Base-by-base conservation (phyloP, 2,329 filamentous ascomycete genomes). In the Ophiocordyceps camponoti-leonardi region DNA sequence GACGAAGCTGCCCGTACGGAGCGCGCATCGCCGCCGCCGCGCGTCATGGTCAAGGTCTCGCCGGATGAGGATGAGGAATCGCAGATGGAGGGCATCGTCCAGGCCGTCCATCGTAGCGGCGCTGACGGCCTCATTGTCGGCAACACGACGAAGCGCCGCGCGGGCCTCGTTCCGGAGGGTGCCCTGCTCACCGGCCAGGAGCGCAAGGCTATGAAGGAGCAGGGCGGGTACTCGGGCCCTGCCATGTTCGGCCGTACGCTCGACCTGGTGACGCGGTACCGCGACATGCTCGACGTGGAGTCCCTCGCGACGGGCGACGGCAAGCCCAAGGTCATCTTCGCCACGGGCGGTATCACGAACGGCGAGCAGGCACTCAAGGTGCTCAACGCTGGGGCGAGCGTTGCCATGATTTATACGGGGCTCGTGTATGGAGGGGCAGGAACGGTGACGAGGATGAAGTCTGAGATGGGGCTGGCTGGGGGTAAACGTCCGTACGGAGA, bases 111-210 rank as follows among this genome's bases (percentile, higher is more conserved):
- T 69, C 70, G 71, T 52, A 86, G 84, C 49, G 88, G 88, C 7
- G 88, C 96, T 2, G 88, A 95, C 54, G 92, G 92, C 26, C 79
- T 98, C 33, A 95, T 98, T 50, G 90, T 98, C 4, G 92, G 90
- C 12, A 98, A 98, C 67, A 98, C 92, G 0, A 98, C 92, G 3
- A 94, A 92, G 65, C 76, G 81, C 51, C 74, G 92, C 41, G 74
- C 80, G 0, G 80, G 79, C 4, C 67, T 88, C 3, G 59, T 90
- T 1, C 82, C 87, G 0, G 65, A 72, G 22, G 79, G 81, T 23
- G 75, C 81, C 51, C 61, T 67, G 31, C 69, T 94, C 23, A 74
- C 80, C 0, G 55, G 67, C 2, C 69, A 74, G 50, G 90, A 98
- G 58, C 71, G 78, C 52, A 64, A 67, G 48, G 72, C 80, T 2